Evolutionary conservation across 352 stramenopile genomes (phyloP), one percentile per base, ranked within the genome.

Genomic region (Phytopythium chamaehyphon): DNA sequence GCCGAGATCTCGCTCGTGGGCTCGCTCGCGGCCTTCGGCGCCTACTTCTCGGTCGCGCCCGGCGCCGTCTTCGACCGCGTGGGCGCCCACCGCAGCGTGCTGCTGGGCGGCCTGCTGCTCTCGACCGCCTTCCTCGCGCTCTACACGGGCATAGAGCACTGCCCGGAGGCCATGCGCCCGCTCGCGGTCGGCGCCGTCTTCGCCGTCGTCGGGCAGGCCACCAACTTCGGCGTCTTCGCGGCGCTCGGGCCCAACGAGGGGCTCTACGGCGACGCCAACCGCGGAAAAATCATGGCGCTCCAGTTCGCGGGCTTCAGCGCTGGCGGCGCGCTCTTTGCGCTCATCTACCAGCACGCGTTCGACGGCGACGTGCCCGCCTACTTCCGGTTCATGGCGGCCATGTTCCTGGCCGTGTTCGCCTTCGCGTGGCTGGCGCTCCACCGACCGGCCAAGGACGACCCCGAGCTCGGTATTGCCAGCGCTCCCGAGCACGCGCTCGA

Each of bases 11-110:
- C 78, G 23, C 57, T 88, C 39, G 78, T 92, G n/a, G 76, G 73
- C 59, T 88, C 79, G 33, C 83, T 88, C 73, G 76, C 74, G 28
- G 86, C 76, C 35, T 92, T 92, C 59, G 81, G 81, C 37, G 75
- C 75, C 38, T 92, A 88, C 61, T 88, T 88, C 61, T 84, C 75
- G 10, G 72, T 92, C 39, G 69, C 62, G 44, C 72, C 75, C 9
- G 81, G 78, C 37, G 79, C 71, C 57, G 71, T 88, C 19, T 88
- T 83, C 28, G 81, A 92, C 59, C 72, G 51, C 26, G 79, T 92
- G 36, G 78, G 76, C 16, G 65, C 76, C 6, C 78, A 88, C 48
- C 58, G 40, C 16, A 88, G 78, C 44, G 67, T 87, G 37, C 31
- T 88, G 1, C 52, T 83, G 6, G 71, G 73, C 10, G 74, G 67